Base-by-base conservation (phyloP, 1,284 basidiomycete species). In the Xanthoconium separans region DNA sequence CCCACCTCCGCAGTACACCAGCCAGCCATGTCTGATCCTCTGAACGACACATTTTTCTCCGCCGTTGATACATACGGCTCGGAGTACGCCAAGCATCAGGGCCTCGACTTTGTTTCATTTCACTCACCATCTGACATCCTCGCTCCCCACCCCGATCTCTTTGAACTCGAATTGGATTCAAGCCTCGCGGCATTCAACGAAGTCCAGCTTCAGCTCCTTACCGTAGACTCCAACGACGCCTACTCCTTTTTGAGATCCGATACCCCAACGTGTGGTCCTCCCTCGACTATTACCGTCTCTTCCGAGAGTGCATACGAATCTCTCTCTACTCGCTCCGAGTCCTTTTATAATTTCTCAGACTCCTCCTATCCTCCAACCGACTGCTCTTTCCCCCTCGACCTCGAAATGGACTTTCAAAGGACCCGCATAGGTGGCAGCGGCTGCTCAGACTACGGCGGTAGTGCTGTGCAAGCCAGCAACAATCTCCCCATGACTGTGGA, bases 121-220 rank as follows among this genome's bases (percentile, higher is more conserved):
- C 79, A 79, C 65, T 75, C 81, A 54, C 76, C 83, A 61, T 76
- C 80, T 60, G 85, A 87, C 74, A 77, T 88, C 69, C 75, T 83
- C 61, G 84, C 84, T 45, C 87, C 87, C 48, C 82, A 86, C 68
- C 85, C 87, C 58, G 88, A 91, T 77, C 78, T 84, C 58, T 91
- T 91, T 74, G 89, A 91, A 65, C 80, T 82, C 50, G 89, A 91
- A 71, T 80, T 91, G 66, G 89, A 91, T 73, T 76, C 77, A 36
- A 80, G 78, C 70, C 81, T 87, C 65, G 81, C 80, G 57, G 80
- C 78, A 50, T 80, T 84, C 69, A 81, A 85, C 74, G 75, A 79
- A 61, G 69, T 75, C 57, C 79, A 86, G 65, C 75, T 89, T 53
- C 82, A 84, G 65, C 76, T 84, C 59, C 72, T 84, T 59, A 81